Evolutionary conservation across 2,329 filamentous ascomycete species (phyloP).

Genomic region (Clarireedia paspali): DNA sequence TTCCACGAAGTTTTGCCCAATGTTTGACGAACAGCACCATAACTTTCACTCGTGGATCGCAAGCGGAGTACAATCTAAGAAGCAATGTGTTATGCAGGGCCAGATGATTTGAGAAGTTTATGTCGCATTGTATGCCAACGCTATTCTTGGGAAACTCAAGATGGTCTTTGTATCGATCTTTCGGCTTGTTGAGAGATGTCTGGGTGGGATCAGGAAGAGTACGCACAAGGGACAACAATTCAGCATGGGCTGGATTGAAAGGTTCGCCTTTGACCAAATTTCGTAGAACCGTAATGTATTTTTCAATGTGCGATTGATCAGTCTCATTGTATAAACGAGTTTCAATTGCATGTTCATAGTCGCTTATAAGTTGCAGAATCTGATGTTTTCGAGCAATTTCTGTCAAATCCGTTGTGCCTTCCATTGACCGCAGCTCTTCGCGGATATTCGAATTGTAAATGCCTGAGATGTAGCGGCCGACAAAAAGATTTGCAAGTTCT

Average conservation of each 20-base stretch:
- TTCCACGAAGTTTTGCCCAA: conserved; percentile 79
- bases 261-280: conserved; percentile 27
- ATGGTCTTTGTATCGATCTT: conserved; percentile 46
- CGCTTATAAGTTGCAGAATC: conserved; percentile 45
- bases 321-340: conserved; percentile 38
- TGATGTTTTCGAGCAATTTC: conserved; percentile 38
- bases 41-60: conserved; percentile 67
- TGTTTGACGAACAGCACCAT: conserved; percentile 83
- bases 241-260: conserved; percentile 6
- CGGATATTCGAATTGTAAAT: conserved; percentile 41
- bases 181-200: conserved; percentile 41
- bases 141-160: conserved; percentile 73
- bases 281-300: conserved; percentile 45
- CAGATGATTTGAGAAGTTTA: conserved; percentile 83
- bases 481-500: conserved; percentile 26
- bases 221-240: conserved; percentile 23
- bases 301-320: conserved; percentile 32
- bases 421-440: conserved; percentile 30
- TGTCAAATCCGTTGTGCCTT: conserved; percentile 30
- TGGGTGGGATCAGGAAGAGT: conserved; percentile 33
- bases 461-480: conserved; percentile 44
- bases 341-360: conserved; percentile 47
- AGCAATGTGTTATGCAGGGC: conserved; percentile 78
- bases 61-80: conserved; percentile 73
- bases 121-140: conserved; percentile 80